Evolutionary conservation across 2,329 filamentous ascomycete species (phyloP).

Genomic region (Dichotomopilus funicola): DNA sequence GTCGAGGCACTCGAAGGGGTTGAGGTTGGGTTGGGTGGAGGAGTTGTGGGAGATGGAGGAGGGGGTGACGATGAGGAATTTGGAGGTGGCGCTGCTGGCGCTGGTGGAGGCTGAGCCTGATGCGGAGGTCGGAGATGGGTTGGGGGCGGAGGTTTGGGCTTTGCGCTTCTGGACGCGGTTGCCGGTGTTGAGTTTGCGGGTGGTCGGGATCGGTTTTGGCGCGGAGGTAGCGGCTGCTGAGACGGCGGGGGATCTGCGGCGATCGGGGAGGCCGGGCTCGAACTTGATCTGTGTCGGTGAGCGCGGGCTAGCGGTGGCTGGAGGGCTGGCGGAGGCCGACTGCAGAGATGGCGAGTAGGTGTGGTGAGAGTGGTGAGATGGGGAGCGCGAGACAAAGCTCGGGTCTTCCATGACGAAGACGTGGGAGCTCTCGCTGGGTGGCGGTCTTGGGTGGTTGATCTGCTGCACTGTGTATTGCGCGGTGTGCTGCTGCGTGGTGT

Average conservation of each 20-base stretch:
- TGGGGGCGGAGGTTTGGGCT: constrained; percentile 22
- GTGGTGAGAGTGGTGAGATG: constrained; percentile 10
- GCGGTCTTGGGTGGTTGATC: neutral
- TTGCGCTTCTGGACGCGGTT: constrained; percentile 14
- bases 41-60: constrained; percentile 34
- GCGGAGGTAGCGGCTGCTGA: neutral
- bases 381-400: constrained; percentile 28
- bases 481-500: too few species aligned
- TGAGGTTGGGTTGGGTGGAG: constrained; percentile 41
- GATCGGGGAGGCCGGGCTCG: constrained; percentile 8
- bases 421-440: constrained; percentile 20
- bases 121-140: constrained; percentile 20
- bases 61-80: constrained; percentile 51
- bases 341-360: constrained; percentile 19
- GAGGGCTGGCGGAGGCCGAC: constrained; percentile 20
- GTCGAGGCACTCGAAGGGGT: constrained; percentile 51
- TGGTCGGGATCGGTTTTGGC: constrained; percentile 13
- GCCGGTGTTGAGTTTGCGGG: constrained; percentile 22
- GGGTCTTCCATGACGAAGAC: constrained; percentile 35
- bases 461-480: too few species aligned
- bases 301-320: constrained; percentile 21
- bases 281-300: constrained; percentile 19
- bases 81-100: constrained; percentile 21
- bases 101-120: constrained; percentile 18
- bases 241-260: neutral